Evolutionary conservation across 805 yeast genomes (phyloP).

Genomic region (Candida ovalis): DNA sequence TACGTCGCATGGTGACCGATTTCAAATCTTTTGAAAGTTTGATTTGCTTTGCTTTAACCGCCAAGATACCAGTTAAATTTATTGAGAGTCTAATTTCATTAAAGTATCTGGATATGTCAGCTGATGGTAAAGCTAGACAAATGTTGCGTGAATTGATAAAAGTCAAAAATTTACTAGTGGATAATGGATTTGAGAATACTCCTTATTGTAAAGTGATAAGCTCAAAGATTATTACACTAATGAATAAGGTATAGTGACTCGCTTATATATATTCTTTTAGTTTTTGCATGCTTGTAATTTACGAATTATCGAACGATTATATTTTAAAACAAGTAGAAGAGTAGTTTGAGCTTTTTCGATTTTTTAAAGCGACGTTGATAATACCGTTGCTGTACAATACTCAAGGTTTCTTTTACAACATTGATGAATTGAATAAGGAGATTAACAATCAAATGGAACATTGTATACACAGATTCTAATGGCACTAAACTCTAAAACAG

Average conservation of each 20-base stretch:
- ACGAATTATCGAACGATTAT: not conserved
- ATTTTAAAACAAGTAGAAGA: not conserved
- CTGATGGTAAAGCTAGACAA: not conserved
- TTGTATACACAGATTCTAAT: too few species aligned
- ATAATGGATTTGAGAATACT: not conserved
- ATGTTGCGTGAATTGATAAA: not conserved
- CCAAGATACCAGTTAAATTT: not conserved
- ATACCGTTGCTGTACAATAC: too few species aligned
- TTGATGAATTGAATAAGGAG: too few species aligned
- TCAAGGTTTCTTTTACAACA: too few species aligned
- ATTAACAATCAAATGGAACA: too few species aligned
- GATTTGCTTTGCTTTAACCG: not conserved
- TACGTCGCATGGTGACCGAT: not conserved
- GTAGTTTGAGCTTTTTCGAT: too few species aligned
- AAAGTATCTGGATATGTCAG: not conserved
- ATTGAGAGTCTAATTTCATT: not conserved
- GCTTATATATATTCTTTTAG: not conserved
- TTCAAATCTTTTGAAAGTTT: not conserved
- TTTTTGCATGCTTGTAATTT: not conserved
- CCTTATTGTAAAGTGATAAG: not conserved
- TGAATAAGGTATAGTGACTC: not conserved
- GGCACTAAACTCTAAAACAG: too few species aligned
- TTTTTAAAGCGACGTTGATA: too few species aligned
- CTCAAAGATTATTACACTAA: not conserved
- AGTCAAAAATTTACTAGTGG: not conserved